Evolutionary conservation across 441 rosid species (phyloP), one percentile per base, ranked within the genome.

Genomic region (Arabidopsis hybrid): DNA sequence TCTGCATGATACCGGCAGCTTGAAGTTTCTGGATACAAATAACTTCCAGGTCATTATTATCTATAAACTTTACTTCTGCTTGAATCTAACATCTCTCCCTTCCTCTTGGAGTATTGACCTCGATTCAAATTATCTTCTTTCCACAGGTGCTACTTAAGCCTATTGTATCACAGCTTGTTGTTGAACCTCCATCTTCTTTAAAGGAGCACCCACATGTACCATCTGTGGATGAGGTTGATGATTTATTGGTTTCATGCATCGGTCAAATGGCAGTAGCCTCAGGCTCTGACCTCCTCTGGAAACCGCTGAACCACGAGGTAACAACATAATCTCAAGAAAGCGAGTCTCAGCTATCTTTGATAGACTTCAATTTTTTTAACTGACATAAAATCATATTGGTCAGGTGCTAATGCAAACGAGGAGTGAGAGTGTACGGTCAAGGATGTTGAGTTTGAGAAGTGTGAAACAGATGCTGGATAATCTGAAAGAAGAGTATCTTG

Each of bases 221-320:
- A 18, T 83, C 97, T 5, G 83, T 83, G 51, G 75, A 85, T 72
- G 95, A 90, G 83, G 91, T 93, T 72, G 96, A 91, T 76, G 95
- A 90, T 47, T 65, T 85, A 45, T 36, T 96, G 71, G 93, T 96
- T 50, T 66, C 73, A 52, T 93, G 98, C 84, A 80, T 89, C 12
- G 97, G 99, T 77, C 99, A 96, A 82, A 91, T 96, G 99, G 97
- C 97, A 45, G 91, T 89, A 69, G 80, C 97, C 55, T 87, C 97
- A 7, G 97, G 96, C 75, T 81, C 90, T 53, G 99, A 96, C 81
- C 95, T 93, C 70, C 86, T 93, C 26, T 96, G 98, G 97, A 90
- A 93, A 73, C 93, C 97, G 3, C 73, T 96, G 79, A 96, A 91
- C 80, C 97, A 91, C 52, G 99, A 96, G 98, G 99, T 92, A 73